Conservation (phyloP, 371 early-diverging fungal genomes). For the Mucor irregularis region DNA sequence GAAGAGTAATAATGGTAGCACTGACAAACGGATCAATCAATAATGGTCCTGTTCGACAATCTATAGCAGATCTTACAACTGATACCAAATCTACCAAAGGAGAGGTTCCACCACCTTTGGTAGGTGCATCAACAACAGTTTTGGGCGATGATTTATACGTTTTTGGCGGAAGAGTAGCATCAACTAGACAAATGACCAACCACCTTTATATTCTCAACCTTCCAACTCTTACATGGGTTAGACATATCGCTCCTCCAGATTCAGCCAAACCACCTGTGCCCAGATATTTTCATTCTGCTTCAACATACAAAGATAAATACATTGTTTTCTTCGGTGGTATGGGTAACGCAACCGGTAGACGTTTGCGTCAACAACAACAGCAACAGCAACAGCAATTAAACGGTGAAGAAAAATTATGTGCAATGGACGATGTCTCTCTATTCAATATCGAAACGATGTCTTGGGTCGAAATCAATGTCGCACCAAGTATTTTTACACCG, state of each 20-base stretch:
- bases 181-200: slow-evolving; percentile 70
- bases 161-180: slow-evolving; percentile 76
- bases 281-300: slow-evolving; percentile 80
- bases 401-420: slow-evolving; percentile 41
- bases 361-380: not conserved
- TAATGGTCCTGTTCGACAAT: slow-evolving; percentile 4
- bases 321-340: slow-evolving; percentile 69
- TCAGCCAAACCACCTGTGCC: slow-evolving; percentile 54
- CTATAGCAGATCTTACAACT: slow-evolving; percentile 23
- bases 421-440: slow-evolving; percentile 69
- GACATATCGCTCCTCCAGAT: slow-evolving; percentile 47
- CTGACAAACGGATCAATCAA: not conserved
- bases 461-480: slow-evolving; percentile 59
- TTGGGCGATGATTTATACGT: slow-evolving; percentile 68
- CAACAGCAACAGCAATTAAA: slow-evolving; percentile 1
- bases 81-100: slow-evolving; percentile 56
- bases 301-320: slow-evolving; percentile 51
- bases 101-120: slow-evolving; percentile 76
- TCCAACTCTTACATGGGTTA: slow-evolving; percentile 63
- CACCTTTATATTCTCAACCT: slow-evolving; percentile 72
- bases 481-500: slow-evolving; percentile 55
- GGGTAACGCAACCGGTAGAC: slow-evolving; percentile 26
- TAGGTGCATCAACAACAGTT: slow-evolving; percentile 74
- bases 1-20: not conserved
- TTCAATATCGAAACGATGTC: slow-evolving; percentile 62